Evolutionary conservation across 2,329 filamentous ascomycete species (phyloP).

Genomic region (Hysterium pulicare): DNA sequence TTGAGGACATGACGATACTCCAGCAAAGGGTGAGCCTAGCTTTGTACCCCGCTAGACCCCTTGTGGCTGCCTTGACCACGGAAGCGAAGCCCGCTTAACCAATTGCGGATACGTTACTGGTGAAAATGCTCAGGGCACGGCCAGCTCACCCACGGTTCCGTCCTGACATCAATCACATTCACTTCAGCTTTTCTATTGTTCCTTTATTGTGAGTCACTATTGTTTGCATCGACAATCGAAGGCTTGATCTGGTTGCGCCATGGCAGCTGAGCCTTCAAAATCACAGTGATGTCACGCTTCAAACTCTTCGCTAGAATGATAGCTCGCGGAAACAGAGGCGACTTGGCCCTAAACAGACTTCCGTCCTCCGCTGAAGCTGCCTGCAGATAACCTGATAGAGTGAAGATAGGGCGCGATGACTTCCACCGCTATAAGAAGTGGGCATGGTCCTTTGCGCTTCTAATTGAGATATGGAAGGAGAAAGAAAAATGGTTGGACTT

Average conservation of each 20-base stretch:
- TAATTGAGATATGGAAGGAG: too few species aligned
- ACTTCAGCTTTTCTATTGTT: too few species aligned
- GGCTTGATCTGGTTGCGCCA: slow-evolving; percentile 45
- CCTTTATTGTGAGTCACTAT: too few species aligned
- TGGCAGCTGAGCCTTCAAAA: not conserved
- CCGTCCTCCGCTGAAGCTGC: not conserved
- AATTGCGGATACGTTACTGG: too few species aligned
- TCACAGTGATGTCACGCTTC: not conserved
- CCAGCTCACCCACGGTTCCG: too few species aligned
- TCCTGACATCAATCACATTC: too few species aligned
- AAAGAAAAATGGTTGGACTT: too few species aligned
- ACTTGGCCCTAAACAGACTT: not conserved
- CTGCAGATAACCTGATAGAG: not conserved
- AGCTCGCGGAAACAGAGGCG: not conserved
- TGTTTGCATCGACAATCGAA: too few species aligned
- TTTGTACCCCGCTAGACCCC: not conserved
- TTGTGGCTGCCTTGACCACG: not conserved
- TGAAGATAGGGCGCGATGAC: not conserved
- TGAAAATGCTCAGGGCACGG: too few species aligned
- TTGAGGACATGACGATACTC: not conserved
- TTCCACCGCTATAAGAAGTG: not conserved
- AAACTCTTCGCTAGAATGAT: too few species aligned
- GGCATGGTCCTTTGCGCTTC: too few species aligned
- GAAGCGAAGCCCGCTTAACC: too few species aligned
- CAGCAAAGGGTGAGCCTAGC: not conserved